These are phyloP conservation scores for Spiromastix sp. DNA, from an alignment of 2,329 filamentous ascomycete species.

Conservation along the genomic window DNA sequence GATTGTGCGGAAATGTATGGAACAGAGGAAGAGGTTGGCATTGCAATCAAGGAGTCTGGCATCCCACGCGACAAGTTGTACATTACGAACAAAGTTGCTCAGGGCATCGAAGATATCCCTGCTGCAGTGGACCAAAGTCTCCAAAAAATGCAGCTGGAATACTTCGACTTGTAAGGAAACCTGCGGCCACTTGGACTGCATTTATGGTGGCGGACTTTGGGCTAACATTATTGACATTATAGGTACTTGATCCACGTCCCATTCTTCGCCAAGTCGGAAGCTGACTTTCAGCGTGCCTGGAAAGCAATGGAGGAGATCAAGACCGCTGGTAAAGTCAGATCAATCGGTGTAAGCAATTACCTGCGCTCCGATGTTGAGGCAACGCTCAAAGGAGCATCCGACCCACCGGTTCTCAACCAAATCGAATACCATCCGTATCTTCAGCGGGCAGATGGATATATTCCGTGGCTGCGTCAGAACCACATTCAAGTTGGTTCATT, in stretches of 20 bases:
- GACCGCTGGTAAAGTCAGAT: conserved; percentile 45
- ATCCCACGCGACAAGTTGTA: conserved; percentile 39
- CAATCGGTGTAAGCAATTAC: conserved; percentile 56
- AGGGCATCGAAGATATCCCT: conserved; percentile 45
- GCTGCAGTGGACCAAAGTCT: conserved; percentile 45
- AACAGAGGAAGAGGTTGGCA: conserved; percentile 39
- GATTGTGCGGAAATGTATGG: conserved; percentile 52
- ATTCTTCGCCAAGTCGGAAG: conserved; percentile 45
- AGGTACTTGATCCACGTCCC: conserved; percentile 54
- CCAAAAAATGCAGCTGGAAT: conserved; percentile 49
- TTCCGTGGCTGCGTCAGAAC: conserved; percentile 30
- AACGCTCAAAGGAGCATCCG: conserved; percentile 35
- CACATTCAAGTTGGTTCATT: conserved; percentile 34
- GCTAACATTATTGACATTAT: not conserved
- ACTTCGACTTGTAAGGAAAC: conserved; percentile 48
- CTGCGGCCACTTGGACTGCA: not conserved
- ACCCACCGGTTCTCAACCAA: conserved; percentile 33
- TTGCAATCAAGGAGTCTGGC: conserved; percentile 38
- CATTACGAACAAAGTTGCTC: conserved; percentile 47
- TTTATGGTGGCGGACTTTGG: not conserved
- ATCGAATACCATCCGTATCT: conserved; percentile 39
- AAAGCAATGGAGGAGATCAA: conserved; percentile 50
- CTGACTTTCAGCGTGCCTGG: conserved; percentile 49
- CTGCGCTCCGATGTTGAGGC: conserved; percentile 44
- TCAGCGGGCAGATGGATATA: conserved; percentile 33